A percentile compares a stretch with the other conserved stretches of the same genome.
Evolutionary conservation across 352 stramenopile species (phyloP).

Genomic region (Peronospora belbahrii): DNA sequence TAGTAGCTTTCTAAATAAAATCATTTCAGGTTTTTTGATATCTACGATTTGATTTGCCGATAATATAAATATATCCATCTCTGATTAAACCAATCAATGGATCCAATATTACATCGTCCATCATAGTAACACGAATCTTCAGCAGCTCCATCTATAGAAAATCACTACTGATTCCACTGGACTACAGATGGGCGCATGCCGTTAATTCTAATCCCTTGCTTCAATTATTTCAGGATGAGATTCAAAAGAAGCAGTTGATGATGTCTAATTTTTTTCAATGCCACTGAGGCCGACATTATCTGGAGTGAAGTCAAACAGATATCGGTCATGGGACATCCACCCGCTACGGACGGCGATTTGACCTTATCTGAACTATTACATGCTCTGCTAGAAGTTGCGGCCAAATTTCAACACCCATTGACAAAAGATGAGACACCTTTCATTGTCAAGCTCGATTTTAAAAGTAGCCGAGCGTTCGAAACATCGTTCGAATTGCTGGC

Average conservation of each 20-base stretch:
- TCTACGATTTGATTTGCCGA: slow-evolving; percentile 2
- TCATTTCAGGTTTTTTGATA: no score
- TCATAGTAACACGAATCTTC: no score
- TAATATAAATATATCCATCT: slow-evolving; percentile 2
- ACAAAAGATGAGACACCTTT: slow-evolving; percentile 26
- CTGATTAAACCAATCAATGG: slow-evolving; percentile 22
- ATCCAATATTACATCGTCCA: no score
- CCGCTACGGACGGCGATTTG: slow-evolving; percentile 46
- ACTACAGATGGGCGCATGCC: slow-evolving; percentile 57
- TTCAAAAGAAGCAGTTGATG: slow-evolving; percentile 22
- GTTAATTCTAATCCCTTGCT: slow-evolving; percentile 48
- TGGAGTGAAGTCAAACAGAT: slow-evolving; percentile 43
- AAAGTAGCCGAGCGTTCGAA: slow-evolving; percentile 45
- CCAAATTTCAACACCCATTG: slow-evolving; percentile 5
- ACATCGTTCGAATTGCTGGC: slow-evolving; percentile 23
- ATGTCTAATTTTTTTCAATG: slow-evolving; percentile 34
- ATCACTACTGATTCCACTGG: no score
- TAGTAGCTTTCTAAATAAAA: no score
- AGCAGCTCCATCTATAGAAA: slow-evolving; percentile 7
- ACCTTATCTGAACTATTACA: slow-evolving; percentile 36
- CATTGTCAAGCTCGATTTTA: slow-evolving; percentile 74
- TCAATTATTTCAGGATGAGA: slow-evolving; percentile 18
- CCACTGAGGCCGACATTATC: slow-evolving; percentile 66
- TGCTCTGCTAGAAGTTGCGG: slow-evolving; percentile 34
- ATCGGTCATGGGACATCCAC: slow-evolving; percentile 61